Base-by-base conservation (phyloP, 106 monocot species). In the Dioscorea alata region DNA sequence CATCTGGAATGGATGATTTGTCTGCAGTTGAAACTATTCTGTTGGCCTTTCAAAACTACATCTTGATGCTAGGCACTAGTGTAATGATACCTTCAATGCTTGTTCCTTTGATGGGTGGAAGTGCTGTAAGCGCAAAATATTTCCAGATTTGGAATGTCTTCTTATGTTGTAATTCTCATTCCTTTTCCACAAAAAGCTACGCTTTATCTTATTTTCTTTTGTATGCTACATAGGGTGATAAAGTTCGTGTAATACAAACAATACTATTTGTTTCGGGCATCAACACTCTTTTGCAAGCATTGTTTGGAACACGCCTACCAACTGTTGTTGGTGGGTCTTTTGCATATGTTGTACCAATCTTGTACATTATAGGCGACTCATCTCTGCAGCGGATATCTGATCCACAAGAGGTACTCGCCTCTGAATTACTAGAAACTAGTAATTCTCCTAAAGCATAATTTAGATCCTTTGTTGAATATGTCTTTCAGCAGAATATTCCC, bases 21-120 rank as follows among this genome's bases (percentile, higher is more conserved):
- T 61, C 33, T 80, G 67, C 86, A 93, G 93, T 64, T 77, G 93
- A 93, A 78, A 89, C 93, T 59, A 82, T 89, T 57, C 65, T 93
- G 42, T 75, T 93, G 76, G 86, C 86, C 51, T 93, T 93, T 71
- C 93, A 93, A 80, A 93, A 93, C 68, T 93, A 93, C 76, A 83
- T 93, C 22, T 62, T 93, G 71, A 72, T 89, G 81, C 89, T 93
- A 12, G 93, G 93, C 35, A 89, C 86, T 23, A 80, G 86, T 57
- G 93, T 93, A 35, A 89, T 89, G 89, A 80, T 93, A 49, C 93
- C 93, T 73, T 81, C 93, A 13, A 24, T 74, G 49, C 86, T 93
- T 82, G 93, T 93, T 50, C 93, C 93, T 35, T 57, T 84, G 79
- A 93, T 93, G 93, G 93, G 93, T 50, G 93, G 93, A 59, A 84